phyloP scores from a whole-genome alignment of 176 grass and related monocot genomes.

The Calamus simplicifolius region DNA sequence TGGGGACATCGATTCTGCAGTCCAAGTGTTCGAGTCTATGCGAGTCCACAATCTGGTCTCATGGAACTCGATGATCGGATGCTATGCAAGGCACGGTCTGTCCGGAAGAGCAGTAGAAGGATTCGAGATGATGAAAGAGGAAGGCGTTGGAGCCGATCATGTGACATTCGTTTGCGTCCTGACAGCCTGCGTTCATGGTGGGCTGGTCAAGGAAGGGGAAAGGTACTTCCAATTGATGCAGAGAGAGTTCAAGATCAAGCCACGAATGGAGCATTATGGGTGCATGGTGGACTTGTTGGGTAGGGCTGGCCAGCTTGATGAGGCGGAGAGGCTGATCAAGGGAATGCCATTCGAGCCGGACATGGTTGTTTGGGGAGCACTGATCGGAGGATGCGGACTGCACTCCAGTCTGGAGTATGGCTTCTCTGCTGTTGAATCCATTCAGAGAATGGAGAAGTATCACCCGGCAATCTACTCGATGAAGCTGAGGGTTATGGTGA shows the following conservation, averaged over 20 bases:
- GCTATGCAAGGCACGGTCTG: conserved; percentile 1
- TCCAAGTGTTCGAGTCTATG: background rate
- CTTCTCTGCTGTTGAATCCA: background rate
- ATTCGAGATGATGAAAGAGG: conserved; percentile 4
- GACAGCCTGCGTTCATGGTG: conserved; percentile 7
- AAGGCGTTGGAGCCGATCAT: conserved; percentile 5
- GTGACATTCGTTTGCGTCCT: conserved; percentile 4
- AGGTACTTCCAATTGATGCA: no score
- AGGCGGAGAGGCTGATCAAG: background rate
- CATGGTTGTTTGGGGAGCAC: background rate
- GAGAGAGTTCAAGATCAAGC: no score
- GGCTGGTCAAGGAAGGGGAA: conserved; percentile 1
- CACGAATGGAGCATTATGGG: no score
- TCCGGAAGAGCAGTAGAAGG: conserved; percentile 1
- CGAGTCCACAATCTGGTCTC: no score
- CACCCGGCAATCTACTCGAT: conserved; percentile 9
- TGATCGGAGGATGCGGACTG: background rate
- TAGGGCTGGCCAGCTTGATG: no score
- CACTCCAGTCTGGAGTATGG: no score
- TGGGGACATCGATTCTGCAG: background rate
- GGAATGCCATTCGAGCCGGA: conserved; percentile 1
- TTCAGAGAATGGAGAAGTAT: conserved; percentile 6
- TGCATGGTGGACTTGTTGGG: no score
- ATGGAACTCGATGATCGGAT: background rate
- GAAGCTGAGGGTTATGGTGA: conserved; percentile 5